phyloP scores from a whole-genome alignment of 129 eudicot species.

The Flaveria ramosissima region DNA sequence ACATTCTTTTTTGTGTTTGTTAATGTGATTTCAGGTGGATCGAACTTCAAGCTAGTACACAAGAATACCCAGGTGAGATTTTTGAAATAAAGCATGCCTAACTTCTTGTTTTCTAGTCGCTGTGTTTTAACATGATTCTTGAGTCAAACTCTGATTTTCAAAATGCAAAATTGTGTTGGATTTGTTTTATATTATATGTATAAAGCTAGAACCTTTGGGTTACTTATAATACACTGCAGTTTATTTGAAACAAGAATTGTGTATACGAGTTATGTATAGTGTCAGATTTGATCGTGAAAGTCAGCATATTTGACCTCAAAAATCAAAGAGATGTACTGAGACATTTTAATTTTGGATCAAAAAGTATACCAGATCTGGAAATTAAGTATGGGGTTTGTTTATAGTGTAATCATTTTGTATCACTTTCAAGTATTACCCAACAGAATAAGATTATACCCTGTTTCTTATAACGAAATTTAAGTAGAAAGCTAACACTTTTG shows the following conservation, averaged over 20 bases:
- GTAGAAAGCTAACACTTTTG: conserved; percentile 18
- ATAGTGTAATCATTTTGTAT: not conserved
- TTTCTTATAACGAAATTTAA: not conserved
- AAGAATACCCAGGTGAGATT: conserved; percentile 39
- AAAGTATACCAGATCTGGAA: not conserved
- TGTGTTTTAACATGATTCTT: conserved; percentile 18
- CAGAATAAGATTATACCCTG: not conserved
- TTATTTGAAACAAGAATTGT: not conserved
- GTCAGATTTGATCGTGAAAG: not conserved
- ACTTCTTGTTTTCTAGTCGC: not conserved
- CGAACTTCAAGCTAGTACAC: conserved; percentile 37
- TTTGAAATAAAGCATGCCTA: not conserved
- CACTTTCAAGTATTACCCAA: not conserved
- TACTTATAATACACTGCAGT: not conserved
- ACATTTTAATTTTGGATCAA: conserved; percentile 19
- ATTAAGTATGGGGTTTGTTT: not conserved
- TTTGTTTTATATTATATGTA: not conserved
- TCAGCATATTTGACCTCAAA: conserved; percentile 25
- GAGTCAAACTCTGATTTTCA: not conserved
- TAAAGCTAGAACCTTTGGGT: not conserved
- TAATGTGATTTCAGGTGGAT: conserved; percentile 44
- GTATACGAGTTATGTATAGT: not conserved
- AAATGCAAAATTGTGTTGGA: conserved; percentile 2
- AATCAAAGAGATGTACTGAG: not conserved
- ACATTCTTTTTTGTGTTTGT: conserved; percentile 11